Percentiles rank a stretch among this genome's conserved stretches.
These are phyloP conservation scores for Beta lomatogona DNA, from an alignment of 179 eudicot species.

Conservation along the genomic window DNA sequence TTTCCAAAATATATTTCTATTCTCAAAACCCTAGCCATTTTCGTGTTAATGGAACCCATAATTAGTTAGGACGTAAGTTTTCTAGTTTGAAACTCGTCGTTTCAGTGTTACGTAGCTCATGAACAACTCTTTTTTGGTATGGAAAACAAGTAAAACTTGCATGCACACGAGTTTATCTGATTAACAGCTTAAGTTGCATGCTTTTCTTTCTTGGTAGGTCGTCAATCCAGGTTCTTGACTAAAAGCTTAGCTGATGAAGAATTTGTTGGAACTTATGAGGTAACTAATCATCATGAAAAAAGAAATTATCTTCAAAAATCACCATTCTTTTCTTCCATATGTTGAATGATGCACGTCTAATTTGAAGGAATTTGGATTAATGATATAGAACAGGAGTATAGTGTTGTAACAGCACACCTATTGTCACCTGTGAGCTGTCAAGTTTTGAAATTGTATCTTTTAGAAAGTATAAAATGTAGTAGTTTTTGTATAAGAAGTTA, in stretches of 20 bases:
- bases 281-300: not conserved
- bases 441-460: no score
- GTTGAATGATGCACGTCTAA: not conserved
- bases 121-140: no score
- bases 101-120: no score
- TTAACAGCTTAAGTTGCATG: not conserved
- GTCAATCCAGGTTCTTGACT: constrained; percentile 26
- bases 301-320: not conserved
- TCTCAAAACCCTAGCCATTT: no score
- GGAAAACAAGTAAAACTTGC: not conserved
- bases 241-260: constrained; percentile 16
- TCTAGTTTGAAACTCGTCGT: no score
- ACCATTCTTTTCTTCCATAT: not conserved
- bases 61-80: no score
- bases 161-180: not conserved
- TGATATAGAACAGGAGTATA: not conserved
- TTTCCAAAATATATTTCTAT: no score
- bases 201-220: constrained; percentile 16
- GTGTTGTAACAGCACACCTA: no score
- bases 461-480: no score
- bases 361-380: not conserved
- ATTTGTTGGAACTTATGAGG: constrained; percentile 28
- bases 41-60: no score
- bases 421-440: no score
- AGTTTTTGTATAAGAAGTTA: no score